Conservation (phyloP, 139 green algal genomes). For the Bryopsis sp. region DNA sequence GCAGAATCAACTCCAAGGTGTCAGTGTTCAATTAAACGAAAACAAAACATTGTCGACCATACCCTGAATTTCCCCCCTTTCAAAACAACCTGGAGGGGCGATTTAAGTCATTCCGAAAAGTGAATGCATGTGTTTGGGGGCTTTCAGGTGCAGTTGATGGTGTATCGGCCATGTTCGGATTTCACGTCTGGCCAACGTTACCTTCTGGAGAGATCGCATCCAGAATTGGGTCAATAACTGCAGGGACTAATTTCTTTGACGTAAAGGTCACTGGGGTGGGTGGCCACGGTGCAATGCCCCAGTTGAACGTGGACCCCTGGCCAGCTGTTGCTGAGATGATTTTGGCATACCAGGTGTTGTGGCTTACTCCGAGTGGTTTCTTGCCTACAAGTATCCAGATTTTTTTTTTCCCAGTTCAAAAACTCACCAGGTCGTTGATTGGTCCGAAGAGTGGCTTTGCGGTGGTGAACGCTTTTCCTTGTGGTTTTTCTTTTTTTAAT, state of each 20-base stretch:
- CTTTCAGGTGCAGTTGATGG: conserved; percentile 40
- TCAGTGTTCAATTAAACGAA: too few relatives aligned
- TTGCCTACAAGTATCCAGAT: not conserved
- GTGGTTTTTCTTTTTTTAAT: too few relatives aligned
- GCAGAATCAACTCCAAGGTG: too few relatives aligned
- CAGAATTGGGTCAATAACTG: conserved; percentile 69
- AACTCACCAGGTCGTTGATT: not conserved
- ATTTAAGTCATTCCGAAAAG: too few relatives aligned
- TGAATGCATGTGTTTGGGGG: too few relatives aligned
- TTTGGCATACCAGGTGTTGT: conserved; percentile 50
- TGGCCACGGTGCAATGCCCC: conserved; percentile 80
- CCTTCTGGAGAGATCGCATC: conserved; percentile 48
- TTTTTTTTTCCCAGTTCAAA: not conserved
- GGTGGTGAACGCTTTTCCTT: too few relatives aligned
- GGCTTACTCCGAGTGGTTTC: not conserved
- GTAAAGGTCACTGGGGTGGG: conserved; percentile 55
- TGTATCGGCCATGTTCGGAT: conserved; percentile 47
- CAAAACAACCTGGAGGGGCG: too few relatives aligned
- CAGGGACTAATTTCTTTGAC: conserved; percentile 55
- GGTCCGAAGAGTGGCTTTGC: too few relatives aligned
- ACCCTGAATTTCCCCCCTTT: too few relatives aligned
- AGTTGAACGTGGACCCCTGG: conserved; percentile 69
- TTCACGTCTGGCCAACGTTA: conserved; percentile 74
- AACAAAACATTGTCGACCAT: too few relatives aligned
- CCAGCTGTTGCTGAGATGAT: conserved; percentile 58